Evolutionary conservation across 129 eudicot species (phyloP), one percentile per base, ranked within the genome.

Genomic region (Arctium lappa): DNA sequence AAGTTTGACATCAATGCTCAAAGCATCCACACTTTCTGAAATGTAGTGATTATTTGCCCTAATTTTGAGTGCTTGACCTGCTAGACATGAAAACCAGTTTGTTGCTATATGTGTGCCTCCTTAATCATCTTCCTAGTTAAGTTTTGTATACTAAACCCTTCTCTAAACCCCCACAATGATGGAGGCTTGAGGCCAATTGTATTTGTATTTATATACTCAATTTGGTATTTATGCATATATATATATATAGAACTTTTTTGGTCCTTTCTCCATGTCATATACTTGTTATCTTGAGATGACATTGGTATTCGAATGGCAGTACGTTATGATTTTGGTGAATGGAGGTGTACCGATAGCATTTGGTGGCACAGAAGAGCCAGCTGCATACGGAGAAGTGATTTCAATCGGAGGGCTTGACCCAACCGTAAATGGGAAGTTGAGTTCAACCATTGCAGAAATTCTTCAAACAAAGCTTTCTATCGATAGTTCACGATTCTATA

Each of bases 311-410:
- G 69, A 75, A 70, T 33, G 68, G 60, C 83, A 94, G 97, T 95
- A 93, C 80, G 99, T 93, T 86, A 95, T 95, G 97, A 87, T 95
- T 46, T 30, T 92, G 87, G 73, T 95, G 46, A 91, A 95, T 84
- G 97, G 93, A 81, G 91, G 91, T 27, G 97, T 88, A 36, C 97
- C 97, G 5, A 83, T 95, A 70, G 88, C 92, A 46, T 95, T 95
- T 86, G 92, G 89, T 16, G 97, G 97, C 31, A 93, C 97, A 1
- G 93, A 95, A 90, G 97, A 91, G 85, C 94, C 99, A 12, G 97
- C 97, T 84, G 94, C 97, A 62, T 91, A 90, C 50, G 99, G 97
- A 15, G 98, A 95, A 82, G 82, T 95, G 77, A 87, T 95, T 81
- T 95, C 98, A 66, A 92, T 92, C 44, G 98, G 94, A 8, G 93